A percentile compares a stretch with the other conserved stretches of the same genome.
These are phyloP conservation scores for Ormosia emarginata DNA, from an alignment of 306 rosid genomes.

Conservation along the genomic window DNA sequence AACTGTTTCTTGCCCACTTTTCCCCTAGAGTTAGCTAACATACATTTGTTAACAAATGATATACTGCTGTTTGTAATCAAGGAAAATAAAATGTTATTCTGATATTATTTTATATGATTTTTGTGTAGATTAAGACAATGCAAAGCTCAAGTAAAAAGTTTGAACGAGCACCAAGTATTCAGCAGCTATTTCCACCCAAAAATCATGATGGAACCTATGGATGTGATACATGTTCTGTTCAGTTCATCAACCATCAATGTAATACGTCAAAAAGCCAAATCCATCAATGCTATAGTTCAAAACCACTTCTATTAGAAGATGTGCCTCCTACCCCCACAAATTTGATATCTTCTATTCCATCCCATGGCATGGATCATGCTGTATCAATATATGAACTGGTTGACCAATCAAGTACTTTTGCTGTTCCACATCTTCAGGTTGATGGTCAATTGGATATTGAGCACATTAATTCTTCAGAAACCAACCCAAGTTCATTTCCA, in stretches of 20 bases:
- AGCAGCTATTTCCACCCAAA: conserved; percentile 6
- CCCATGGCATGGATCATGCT: neutral
- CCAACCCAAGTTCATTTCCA: neutral
- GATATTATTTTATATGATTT: neutral
- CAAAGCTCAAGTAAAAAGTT: neutral
- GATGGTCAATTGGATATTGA: neutral
- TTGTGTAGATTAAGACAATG: neutral
- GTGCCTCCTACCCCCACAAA: neutral
- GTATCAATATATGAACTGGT: neutral
- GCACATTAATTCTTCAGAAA: neutral
- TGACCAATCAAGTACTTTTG: neutral
- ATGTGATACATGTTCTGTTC: neutral
- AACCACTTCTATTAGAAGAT: conserved; percentile 6
- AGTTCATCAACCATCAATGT: neutral
- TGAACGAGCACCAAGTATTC: conserved; percentile 9
- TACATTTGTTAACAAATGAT: neutral
- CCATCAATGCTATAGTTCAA: neutral
- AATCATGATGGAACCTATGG: neutral
- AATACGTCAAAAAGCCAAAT: neutral
- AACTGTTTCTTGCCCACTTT: neutral
- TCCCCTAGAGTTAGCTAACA: neutral
- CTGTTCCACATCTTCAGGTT: neutral
- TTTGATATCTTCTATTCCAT: neutral
- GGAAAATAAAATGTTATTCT: neutral
- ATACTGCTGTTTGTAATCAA: neutral